Evolutionary conservation across 2,329 filamentous ascomycete species (phyloP), one percentile per base, ranked within the genome.

Genomic region (Pseudocercospora fijiensis): DNA sequence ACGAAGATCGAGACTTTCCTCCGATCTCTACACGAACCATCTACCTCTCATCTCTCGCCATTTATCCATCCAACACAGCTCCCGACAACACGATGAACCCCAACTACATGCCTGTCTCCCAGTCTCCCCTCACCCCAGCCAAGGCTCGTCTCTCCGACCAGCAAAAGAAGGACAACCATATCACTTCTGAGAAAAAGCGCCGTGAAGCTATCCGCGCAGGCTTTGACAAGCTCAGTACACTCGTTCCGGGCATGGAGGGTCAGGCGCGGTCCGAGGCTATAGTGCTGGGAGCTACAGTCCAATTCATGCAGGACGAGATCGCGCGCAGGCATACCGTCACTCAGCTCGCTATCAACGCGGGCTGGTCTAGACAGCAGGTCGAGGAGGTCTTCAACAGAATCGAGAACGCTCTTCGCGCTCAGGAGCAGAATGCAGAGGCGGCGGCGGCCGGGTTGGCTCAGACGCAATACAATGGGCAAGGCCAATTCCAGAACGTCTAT

Each of bases 261-360:
- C 90, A 93, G 73, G 92, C 90, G 0, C 87, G 92, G 52, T 95
- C 91, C 67, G 92, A 96, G 76, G 91, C 90, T 27, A 82, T 92
- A 18, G 91, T 96, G n/a, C 82, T 96, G 22, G 86, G 88, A 67
- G 77, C 76, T 24, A 81, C 80, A 1, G 77, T 83, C 60, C 75
- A 77, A 52, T 77, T 76, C 70, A 78, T 82, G 73, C 71, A 75
- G 60, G 74, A 79, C 57, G 73, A 80, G 74, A 75, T 81, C 28
- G 67, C 65, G 68, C 61, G 72, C 75, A 71, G 78, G 58, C 74
- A 75, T 18, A 70, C 74, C 26, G 75, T 77, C 33, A 75, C 73
- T 57, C 73, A 72, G 27, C 74, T 73, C 30, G 78, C 78, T 10
- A 64, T 76, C 22, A 47, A 20, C 3, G 60, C 61, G 30, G 67